A percentile compares a stretch with the other conserved stretches of the same genome.
phyloP scores from a whole-genome alignment of 345 rosid species.

The Barbarea vulgaris region DNA sequence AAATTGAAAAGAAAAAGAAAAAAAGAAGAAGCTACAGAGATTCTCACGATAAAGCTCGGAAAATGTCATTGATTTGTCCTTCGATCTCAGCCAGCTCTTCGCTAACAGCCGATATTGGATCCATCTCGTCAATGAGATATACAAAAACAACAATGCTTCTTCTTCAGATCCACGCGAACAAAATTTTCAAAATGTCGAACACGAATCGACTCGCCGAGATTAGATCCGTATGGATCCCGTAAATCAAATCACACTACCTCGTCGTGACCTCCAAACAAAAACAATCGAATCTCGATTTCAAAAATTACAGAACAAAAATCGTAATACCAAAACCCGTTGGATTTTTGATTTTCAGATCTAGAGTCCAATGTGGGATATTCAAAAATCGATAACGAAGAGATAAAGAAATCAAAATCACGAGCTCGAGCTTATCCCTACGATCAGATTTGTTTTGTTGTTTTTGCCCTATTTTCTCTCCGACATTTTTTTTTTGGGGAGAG shows the following conservation, averaged over 20 bases:
- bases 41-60: conserved; percentile 87
- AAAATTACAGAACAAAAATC: conserved; percentile 23
- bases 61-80: conserved; percentile 82
- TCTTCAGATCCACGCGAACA: conserved; percentile 36
- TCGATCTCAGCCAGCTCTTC: conserved; percentile 86
- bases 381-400: conserved; percentile 19
- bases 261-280: conserved; percentile 16
- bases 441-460: not conserved
- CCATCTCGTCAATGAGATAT: conserved; percentile 47
- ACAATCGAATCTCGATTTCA: conserved; percentile 18
- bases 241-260: conserved; percentile 22
- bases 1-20: not conserved
- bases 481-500: not conserved
- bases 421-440: conserved; percentile 1
- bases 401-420: conserved; percentile 16
- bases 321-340: conserved; percentile 6
- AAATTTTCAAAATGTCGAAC: conserved; percentile 12
- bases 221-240: conserved; percentile 39
- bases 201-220: conserved; percentile 31
- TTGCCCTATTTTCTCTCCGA: conserved; percentile 2
- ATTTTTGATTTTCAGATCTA: conserved; percentile 29
- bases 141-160: conserved; percentile 22
- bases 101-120: conserved; percentile 63
- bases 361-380: conserved; percentile 28
- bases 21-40: not conserved